These are phyloP conservation scores for Hydnomerulius pinastri DNA, from an alignment of 768 basidiomycete genomes.

Conservation along the genomic window DNA sequence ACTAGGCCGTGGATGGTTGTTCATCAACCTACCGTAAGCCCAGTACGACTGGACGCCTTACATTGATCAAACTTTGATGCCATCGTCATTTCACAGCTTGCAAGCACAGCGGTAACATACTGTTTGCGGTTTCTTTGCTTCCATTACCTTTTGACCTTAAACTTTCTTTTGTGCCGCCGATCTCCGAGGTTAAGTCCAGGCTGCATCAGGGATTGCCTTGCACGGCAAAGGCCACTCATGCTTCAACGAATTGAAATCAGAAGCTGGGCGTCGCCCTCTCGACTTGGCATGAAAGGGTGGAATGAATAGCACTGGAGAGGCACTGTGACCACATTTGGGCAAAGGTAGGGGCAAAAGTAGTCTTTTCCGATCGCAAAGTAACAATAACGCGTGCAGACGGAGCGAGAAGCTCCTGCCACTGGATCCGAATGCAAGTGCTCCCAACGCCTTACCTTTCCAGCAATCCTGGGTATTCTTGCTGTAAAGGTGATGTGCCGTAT, in stretches of 20 bases:
- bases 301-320: neutral
- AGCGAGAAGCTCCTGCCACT: neutral
- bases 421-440: neutral
- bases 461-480: neutral
- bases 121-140: constrained; percentile 8
- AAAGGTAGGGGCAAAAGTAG: neutral
- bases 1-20: neutral
- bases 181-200: constrained; percentile 9
- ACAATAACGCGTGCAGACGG: neutral
- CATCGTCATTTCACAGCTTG: neutral
- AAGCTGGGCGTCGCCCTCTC: neutral
- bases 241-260: constrained; percentile 2
- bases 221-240: neutral
- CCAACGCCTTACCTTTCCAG: neutral
- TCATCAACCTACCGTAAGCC: constrained; percentile 9
- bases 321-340: neutral
- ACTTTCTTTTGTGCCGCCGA: constrained; percentile 18
- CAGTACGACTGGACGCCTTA: constrained; percentile 8
- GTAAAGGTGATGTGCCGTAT: neutral
- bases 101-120: constrained; percentile 1
- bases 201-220: neutral
- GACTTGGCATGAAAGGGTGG: constrained; percentile 8
- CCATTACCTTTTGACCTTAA: constrained; percentile 20
- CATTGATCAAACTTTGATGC: constrained; percentile 31
- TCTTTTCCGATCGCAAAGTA: neutral